phyloP scores from a whole-genome alignment of 1,284 basidiomycete species.

The Ustilago hordei region DNA sequence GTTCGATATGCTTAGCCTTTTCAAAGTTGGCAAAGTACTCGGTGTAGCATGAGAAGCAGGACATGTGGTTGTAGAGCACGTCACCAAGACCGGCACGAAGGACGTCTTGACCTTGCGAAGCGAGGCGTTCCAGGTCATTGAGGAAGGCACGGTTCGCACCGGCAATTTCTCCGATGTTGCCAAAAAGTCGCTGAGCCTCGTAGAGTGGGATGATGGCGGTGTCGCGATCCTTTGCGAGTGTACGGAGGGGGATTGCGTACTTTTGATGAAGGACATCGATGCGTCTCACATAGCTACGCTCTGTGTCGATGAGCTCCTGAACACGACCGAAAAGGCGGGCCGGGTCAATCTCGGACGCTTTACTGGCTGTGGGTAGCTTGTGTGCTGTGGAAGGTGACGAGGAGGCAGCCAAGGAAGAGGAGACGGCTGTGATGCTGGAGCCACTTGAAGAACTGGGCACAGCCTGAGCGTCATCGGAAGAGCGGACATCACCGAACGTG shows the following conservation, averaged over 20 bases:
- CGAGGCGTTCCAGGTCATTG: constrained; percentile 78
- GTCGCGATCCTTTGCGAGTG: constrained; percentile 84
- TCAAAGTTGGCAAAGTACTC: constrained; percentile 92
- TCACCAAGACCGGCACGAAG: constrained; percentile 81
- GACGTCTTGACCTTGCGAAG: constrained; percentile 72
- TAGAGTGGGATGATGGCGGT: constrained; percentile 88
- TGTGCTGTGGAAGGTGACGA: constrained; percentile 7
- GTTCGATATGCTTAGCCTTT: constrained; percentile 89
- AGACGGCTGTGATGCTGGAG: constrained; percentile 58
- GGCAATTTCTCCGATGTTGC: constrained; percentile 89
- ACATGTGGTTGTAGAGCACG: constrained; percentile 76
- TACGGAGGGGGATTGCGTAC: constrained; percentile 89
- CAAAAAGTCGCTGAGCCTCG: constrained; percentile 91
- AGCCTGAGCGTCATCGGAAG: constrained; percentile 1
- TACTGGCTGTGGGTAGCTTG: background rate
- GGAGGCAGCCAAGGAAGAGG: constrained; percentile 23
- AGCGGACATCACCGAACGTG: background rate
- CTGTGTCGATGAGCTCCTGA: constrained; percentile 66
- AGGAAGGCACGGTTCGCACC: constrained; percentile 89
- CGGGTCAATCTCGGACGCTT: constrained; percentile 27
- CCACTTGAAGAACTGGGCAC: constrained; percentile 52
- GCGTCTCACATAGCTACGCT: constrained; percentile 65
- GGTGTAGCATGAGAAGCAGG: constrained; percentile 84
- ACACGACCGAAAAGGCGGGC: constrained; percentile 48
- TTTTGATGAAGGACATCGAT: constrained; percentile 62